Conservation (phyloP, 345 rosid species). For the Eucalyptus sp. region DNA sequence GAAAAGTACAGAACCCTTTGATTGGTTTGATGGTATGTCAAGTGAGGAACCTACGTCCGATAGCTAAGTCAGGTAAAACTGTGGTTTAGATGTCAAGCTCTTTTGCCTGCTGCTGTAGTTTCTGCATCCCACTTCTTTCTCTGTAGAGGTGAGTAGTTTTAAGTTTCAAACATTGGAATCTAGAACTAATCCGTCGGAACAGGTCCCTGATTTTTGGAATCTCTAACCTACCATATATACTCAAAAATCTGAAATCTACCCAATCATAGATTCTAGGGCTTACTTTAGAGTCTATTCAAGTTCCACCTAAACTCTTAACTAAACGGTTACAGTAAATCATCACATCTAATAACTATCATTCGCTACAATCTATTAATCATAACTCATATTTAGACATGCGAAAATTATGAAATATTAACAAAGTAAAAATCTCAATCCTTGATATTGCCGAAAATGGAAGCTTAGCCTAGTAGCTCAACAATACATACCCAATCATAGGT, state of each 20-base stretch:
- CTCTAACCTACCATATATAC: too few relatives aligned
- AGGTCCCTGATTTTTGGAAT: too few relatives aligned
- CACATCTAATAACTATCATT: too few relatives aligned
- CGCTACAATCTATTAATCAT: accelerated
- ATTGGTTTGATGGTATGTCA: too few relatives aligned
- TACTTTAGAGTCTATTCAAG: accelerated
- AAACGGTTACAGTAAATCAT: accelerated
- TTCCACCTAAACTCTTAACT: too few relatives aligned
- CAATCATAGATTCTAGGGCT: accelerated
- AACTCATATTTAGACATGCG: accelerated
- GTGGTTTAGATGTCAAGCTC: background rate
- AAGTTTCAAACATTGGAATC: too few relatives aligned
- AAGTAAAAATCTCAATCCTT: too few relatives aligned
- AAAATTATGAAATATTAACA: too few relatives aligned
- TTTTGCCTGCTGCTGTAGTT: background rate
- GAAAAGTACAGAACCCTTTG: background rate
- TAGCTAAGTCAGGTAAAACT: background rate
- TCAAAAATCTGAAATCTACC: too few relatives aligned
- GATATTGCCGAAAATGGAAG: too few relatives aligned
- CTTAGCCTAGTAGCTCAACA: too few relatives aligned
- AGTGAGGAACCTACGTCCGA: background rate
- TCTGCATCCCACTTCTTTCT: background rate
- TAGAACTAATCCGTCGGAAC: accelerated
- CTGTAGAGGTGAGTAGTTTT: accelerated
- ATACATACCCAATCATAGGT: too few relatives aligned